A percentile compares a stretch with the other conserved stretches of the same genome.
These are phyloP conservation scores for Talaromyces proteolyticus DNA, from an alignment of 495 filamentous ascomycete genomes.

Conservation along the genomic window DNA sequence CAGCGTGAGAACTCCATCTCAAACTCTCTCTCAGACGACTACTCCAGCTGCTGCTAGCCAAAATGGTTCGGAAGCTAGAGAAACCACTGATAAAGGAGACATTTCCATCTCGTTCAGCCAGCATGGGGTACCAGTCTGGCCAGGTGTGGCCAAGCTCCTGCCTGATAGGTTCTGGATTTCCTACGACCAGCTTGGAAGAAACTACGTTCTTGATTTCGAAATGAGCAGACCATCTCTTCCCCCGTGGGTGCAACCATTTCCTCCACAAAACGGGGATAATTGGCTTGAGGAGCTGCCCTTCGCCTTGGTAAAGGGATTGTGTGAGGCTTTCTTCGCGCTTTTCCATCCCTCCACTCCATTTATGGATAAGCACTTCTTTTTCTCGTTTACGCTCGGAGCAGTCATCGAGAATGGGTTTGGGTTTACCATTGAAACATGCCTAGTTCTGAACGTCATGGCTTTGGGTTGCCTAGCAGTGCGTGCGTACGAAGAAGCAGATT, in stretches of 20 bases:
- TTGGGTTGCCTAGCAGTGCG: constrained; percentile 38
- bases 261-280: constrained; percentile 27
- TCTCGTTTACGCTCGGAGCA: constrained; percentile 35
- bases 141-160: constrained; percentile 31
- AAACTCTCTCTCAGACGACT: constrained; percentile 16
- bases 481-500: constrained; percentile 38
- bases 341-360: constrained; percentile 43
- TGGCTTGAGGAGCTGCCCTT: constrained; percentile 37
- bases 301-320: constrained; percentile 35
- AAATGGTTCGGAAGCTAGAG: constrained; percentile 15
- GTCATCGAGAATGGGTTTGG: constrained; percentile 38
- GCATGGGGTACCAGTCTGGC: constrained; percentile 42
- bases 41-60: constrained; percentile 14
- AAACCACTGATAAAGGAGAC: constrained; percentile 18
- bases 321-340: constrained; percentile 37
- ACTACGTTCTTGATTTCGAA: constrained; percentile 41
- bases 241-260: constrained; percentile 34
- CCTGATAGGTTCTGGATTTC: constrained; percentile 27
- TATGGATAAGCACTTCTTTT: constrained; percentile 43
- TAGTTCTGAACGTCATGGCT: constrained; percentile 39
- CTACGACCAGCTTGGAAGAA: constrained; percentile 34
- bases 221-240: constrained; percentile 30
- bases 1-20: constrained; percentile 3
- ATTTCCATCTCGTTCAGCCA: constrained; percentile 44
- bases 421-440: constrained; percentile 38